phyloP scores from a whole-genome alignment of 345 rosid genomes.

The Pseudoturritis turrita region DNA sequence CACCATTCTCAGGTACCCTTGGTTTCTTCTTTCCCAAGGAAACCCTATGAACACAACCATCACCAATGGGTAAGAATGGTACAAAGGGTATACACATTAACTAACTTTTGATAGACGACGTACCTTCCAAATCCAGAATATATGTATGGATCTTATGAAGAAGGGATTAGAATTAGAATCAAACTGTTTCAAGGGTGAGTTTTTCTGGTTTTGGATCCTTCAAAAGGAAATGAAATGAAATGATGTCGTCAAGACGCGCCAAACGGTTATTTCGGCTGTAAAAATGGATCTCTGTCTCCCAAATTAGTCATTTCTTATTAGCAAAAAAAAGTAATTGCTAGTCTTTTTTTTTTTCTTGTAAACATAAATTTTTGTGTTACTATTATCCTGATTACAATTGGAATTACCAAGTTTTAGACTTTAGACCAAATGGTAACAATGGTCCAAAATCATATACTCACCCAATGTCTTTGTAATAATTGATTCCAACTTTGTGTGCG shows the following conservation, averaged over 20 bases:
- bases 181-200: not conserved
- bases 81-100: not conserved
- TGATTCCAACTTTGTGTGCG: not conserved
- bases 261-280: slow-evolving; percentile 50
- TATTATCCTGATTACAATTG: no score
- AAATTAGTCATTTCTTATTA: not conserved
- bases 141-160: not conserved
- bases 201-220: slow-evolving; percentile 24
- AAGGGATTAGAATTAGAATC: not conserved
- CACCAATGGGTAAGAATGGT: not conserved
- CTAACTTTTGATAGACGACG: not conserved
- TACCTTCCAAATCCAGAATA: slow-evolving; percentile 13
- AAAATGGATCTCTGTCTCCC: slow-evolving; percentile 44
- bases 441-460: not conserved
- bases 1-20: not conserved
- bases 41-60: not conserved
- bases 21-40: slow-evolving; percentile 19
- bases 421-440: not conserved
- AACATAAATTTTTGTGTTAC: no score
- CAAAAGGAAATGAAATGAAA: slow-evolving; percentile 17
- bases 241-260: slow-evolving; percentile 26
- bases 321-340: not conserved
- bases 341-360: not conserved
- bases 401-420: no score
- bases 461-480: not conserved